Conservation (phyloP, 1,139 yeast species). For the Geotrichum carabidarum region DNA sequence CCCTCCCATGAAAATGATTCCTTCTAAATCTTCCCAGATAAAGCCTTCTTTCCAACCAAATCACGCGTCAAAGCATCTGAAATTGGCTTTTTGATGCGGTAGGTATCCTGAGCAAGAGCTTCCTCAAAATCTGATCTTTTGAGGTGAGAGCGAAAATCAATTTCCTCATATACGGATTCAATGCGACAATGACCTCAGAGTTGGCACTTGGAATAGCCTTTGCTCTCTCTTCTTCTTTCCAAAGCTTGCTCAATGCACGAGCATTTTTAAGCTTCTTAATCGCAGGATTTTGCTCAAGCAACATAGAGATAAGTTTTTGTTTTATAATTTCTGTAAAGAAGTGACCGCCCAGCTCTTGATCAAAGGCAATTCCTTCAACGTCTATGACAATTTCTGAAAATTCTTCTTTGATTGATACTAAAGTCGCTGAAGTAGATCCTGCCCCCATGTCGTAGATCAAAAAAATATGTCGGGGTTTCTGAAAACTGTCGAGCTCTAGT, state of each 20-base stretch:
- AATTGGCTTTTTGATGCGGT: slow-evolving; percentile 53
- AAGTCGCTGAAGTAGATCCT: slow-evolving; percentile 81
- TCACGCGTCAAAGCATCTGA: slow-evolving; percentile 44
- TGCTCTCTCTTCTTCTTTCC: slow-evolving; percentile 82
- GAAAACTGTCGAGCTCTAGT: slow-evolving; percentile 41
- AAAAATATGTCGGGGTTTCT: slow-evolving; percentile 47
- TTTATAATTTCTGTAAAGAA: slow-evolving; percentile 61
- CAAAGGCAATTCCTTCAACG: slow-evolving; percentile 68
- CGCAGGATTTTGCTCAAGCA: slow-evolving; percentile 37
- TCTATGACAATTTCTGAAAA: slow-evolving; percentile 44
- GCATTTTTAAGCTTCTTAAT: slow-evolving; percentile 41
- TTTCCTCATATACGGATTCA: slow-evolving; percentile 58
- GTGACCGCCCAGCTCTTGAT: slow-evolving; percentile 67
- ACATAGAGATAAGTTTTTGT: slow-evolving; percentile 54
- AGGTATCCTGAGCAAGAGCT: slow-evolving; percentile 43
- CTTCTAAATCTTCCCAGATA: slow-evolving; percentile 46
- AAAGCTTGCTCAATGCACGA: slow-evolving; percentile 61
- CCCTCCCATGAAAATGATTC: slow-evolving; percentile 86
- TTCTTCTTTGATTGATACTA: slow-evolving; percentile 52
- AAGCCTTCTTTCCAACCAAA: slow-evolving; percentile 25
- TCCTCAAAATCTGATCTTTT: slow-evolving; percentile 77
- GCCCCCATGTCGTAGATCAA: slow-evolving; percentile 89
- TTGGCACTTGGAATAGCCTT: slow-evolving; percentile 85
- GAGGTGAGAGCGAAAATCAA: slow-evolving; percentile 63
- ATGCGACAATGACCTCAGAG: slow-evolving; percentile 66